A percentile compares a stretch with the other conserved stretches of the same genome.
Evolutionary conservation across 768 basidiomycete genomes (phyloP).

Genomic region (Psilocybe sp.): DNA sequence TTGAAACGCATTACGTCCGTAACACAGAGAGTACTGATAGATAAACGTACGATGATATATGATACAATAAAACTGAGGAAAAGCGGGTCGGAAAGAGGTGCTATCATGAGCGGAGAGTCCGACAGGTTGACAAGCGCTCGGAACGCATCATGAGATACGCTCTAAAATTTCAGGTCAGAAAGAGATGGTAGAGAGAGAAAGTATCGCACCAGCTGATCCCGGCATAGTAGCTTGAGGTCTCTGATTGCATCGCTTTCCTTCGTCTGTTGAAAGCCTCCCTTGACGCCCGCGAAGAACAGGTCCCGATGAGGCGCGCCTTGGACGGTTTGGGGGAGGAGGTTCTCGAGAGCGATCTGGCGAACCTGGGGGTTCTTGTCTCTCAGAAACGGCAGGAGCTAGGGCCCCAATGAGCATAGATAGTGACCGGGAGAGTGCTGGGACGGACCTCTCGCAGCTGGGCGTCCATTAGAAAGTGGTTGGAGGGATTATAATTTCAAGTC

Average conservation of each 20-base stretch:
- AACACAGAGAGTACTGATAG: not conserved
- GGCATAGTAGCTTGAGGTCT: constrained; percentile 83
- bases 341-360: constrained; percentile 80
- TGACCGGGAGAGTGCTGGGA: not conserved
- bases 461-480: constrained; percentile 33
- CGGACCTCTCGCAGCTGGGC: constrained; percentile 46
- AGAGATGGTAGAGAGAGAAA: not conserved
- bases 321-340: constrained; percentile 78
- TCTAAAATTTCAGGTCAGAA: constrained; percentile 40
- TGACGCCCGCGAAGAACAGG: constrained; percentile 70
- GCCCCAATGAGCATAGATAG: not conserved
- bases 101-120: constrained; percentile 69
- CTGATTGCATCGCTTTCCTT: constrained; percentile 69
- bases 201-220: constrained; percentile 74
- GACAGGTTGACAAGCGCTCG: constrained; percentile 92
- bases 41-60: constrained; percentile 76
- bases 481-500: constrained; percentile 28
- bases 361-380: constrained; percentile 86
- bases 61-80: constrained; percentile 85
- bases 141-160: constrained; percentile 92
- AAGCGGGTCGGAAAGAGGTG: constrained; percentile 61
- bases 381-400: constrained; percentile 78
- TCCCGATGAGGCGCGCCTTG: constrained; percentile 65
- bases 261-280: constrained; percentile 52
- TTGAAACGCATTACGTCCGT: constrained; percentile 2